Conservation (phyloP, 140 eudicot genomes). For the Bidens hawaiensis region DNA sequence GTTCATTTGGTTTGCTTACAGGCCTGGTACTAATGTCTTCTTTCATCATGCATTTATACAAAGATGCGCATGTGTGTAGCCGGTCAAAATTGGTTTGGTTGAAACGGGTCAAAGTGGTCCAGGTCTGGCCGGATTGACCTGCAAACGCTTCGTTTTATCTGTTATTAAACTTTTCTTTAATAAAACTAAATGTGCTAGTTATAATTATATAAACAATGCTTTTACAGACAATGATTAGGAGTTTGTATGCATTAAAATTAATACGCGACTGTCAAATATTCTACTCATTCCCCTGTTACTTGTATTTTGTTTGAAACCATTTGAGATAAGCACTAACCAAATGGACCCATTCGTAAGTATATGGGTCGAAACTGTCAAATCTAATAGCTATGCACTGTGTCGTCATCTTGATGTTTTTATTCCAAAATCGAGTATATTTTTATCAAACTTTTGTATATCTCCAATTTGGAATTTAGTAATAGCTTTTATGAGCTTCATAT, state of each 20-base stretch:
- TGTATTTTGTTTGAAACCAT: not conserved
- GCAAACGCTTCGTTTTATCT: not conserved
- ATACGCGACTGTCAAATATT: not conserved
- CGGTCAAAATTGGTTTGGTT: not conserved
- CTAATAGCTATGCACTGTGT: not conserved
- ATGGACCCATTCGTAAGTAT: not conserved
- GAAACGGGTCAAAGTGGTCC: not conserved
- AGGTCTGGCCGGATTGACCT: not conserved
- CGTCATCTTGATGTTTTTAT: not conserved
- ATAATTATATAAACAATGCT: not conserved
- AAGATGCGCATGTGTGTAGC: not conserved
- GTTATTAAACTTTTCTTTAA: not conserved
- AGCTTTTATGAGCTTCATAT: not conserved
- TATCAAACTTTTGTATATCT: conserved; percentile 1
- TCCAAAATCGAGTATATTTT: not conserved
- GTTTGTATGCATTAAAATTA: not conserved
- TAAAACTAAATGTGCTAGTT: not conserved
- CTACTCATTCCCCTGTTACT: not conserved
- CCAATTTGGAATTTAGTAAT: not conserved
- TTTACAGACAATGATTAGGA: not conserved
- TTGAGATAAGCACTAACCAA: not conserved
- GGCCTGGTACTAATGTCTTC: not conserved
- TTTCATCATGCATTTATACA: conserved; percentile 10
- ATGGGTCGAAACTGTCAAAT: not conserved
- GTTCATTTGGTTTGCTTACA: too few species aligned